Conservation (phyloP, 352 stramenopile genomes). For the Phytopythium helicoides region DNA sequence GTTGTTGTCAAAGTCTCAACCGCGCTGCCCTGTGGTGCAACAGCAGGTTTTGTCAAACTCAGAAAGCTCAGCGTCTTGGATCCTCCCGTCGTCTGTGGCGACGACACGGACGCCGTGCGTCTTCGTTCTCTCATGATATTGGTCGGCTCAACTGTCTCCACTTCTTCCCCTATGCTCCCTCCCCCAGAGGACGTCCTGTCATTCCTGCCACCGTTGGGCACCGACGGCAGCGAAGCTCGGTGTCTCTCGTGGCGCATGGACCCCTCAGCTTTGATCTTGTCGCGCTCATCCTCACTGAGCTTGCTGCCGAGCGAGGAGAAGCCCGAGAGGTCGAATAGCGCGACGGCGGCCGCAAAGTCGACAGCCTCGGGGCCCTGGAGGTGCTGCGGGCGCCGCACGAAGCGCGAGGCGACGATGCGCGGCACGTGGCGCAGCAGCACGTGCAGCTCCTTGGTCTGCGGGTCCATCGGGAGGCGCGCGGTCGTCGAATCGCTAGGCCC, state of each 20-base stretch:
- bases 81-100: background rate
- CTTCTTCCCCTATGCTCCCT: conserved; percentile 7
- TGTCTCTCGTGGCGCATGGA: conserved; percentile 12
- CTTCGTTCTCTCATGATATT: conserved; percentile 42
- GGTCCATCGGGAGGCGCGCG: conserved; percentile 18
- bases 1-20: conserved; percentile 73
- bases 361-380: conserved; percentile 44
- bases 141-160: conserved; percentile 16
- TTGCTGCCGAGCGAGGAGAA: conserved; percentile 83
- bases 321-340: conserved; percentile 84
- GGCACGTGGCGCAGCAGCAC: conserved; percentile 69
- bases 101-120: conserved; percentile 15
- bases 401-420: conserved; percentile 68
- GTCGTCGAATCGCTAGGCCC: conserved; percentile 1
- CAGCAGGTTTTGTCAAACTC: conserved; percentile 39
- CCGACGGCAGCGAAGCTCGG: conserved; percentile 17
- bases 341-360: conserved; percentile 61
- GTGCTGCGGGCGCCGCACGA: conserved; percentile 39
- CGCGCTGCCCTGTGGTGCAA: conserved; percentile 51
- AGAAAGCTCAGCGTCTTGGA: conserved; percentile 39
- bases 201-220: conserved; percentile 3
- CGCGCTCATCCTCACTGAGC: conserved; percentile 57
- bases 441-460: conserved; percentile 51
- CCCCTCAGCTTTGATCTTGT: conserved; percentile 26
- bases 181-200: conserved; percentile 11